A percentile compares a stretch with the other conserved stretches of the same genome.
Conservation (phyloP, 805 yeast genomes). For the Metschnikowia kofuensis region DNA sequence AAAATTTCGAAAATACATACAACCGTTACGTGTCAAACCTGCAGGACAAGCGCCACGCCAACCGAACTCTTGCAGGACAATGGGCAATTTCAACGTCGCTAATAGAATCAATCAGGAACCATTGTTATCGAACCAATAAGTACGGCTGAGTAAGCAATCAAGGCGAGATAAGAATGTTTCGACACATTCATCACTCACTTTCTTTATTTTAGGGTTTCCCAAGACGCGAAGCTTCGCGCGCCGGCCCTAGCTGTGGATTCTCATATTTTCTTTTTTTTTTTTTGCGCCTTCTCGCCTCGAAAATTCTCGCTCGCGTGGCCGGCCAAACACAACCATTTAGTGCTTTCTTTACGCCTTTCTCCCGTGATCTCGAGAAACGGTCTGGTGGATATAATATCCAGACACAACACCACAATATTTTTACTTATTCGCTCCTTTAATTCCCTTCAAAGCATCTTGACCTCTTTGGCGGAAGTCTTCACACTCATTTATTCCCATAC, state of each 20-base stretch:
- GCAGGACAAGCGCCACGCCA: not conserved
- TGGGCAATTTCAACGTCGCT: not conserved
- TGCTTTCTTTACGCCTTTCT: not conserved
- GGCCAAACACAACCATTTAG: not conserved
- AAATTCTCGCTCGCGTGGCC: slow-evolving; percentile 5
- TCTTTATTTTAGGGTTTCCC: not conserved
- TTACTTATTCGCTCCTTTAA: not conserved
- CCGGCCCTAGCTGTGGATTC: not conserved
- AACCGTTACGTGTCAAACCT: not conserved
- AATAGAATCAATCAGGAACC: not conserved
- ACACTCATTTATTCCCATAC: not conserved
- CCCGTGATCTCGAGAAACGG: slow-evolving; percentile 1
- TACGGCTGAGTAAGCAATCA: too few relatives aligned
- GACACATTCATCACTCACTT: not conserved
- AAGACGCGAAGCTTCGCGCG: slow-evolving; percentile 1
- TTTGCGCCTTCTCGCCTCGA: not conserved
- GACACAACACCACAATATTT: not conserved
- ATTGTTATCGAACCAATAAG: too few relatives aligned
- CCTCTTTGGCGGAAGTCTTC: not conserved
- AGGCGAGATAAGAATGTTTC: too few relatives aligned
- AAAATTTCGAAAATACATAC: not conserved
- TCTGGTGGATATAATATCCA: not conserved
- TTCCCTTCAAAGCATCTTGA: too few relatives aligned
- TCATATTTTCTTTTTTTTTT: not conserved
- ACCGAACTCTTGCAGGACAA: not conserved